Percentiles rank a stretch among this genome's conserved stretches.
These are phyloP conservation scores for Lagerstroemia speciosa DNA, from an alignment of 345 rosid species.

Conservation along the genomic window DNA sequence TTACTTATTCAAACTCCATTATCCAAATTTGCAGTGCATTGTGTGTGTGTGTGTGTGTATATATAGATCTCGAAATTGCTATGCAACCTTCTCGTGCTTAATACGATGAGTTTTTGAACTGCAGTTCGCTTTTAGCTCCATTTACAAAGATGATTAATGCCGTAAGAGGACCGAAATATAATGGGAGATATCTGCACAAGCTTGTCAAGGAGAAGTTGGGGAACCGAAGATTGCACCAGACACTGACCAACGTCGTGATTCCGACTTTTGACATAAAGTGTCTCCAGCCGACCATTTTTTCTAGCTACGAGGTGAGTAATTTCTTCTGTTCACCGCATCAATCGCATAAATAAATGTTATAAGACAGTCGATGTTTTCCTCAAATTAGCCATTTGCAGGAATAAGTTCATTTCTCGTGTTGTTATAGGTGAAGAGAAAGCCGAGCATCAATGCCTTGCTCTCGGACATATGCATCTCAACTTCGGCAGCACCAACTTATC, in stretches of 20 bases:
- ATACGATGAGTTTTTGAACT: not conserved
- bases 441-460: constrained; percentile 11
- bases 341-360: too few species aligned
- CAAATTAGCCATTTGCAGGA: not conserved
- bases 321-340: not conserved
- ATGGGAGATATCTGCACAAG: constrained; percentile 23
- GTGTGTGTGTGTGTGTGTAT: too few species aligned
- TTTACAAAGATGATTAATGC: constrained; percentile 8
- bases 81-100: not conserved
- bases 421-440: constrained; percentile 8
- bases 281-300: constrained; percentile 28
- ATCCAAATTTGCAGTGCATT: too few species aligned
- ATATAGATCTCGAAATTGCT: not conserved
- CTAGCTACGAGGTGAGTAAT: constrained; percentile 15
- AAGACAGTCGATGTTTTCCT: not conserved
- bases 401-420: not conserved
- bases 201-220: constrained; percentile 20
- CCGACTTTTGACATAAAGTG: constrained; percentile 28
- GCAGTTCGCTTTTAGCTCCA: constrained; percentile 10
- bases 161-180: constrained; percentile 23
- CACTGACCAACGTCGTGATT: constrained; percentile 26
- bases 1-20: not conserved
- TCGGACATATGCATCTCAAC: too few species aligned
- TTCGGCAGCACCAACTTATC: constrained; percentile 29
- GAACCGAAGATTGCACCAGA: constrained; percentile 15